Evolutionary conservation across 108 stramenopile species (phyloP).

Genomic region (Cyclotella baltica): DNA sequence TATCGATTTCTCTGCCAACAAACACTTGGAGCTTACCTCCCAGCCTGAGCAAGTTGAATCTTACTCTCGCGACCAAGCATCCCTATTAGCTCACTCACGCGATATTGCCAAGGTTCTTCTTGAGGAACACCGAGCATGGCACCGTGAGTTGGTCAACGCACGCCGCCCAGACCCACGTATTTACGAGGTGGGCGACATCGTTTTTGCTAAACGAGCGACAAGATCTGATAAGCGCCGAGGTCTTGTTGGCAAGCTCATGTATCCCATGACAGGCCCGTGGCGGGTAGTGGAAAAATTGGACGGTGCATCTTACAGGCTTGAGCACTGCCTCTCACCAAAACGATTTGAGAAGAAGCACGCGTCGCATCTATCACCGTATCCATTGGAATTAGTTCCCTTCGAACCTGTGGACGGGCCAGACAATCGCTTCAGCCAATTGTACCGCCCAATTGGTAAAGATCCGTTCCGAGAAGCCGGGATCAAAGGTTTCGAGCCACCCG

Average conservation of each 20-base stretch:
- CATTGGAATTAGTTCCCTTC: conserved; percentile 17
- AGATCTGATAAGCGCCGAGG: neutral
- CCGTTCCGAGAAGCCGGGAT: conserved; percentile 2
- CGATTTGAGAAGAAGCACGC: conserved; percentile 11
- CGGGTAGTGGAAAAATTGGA: neutral
- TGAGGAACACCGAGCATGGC: conserved; percentile 15
- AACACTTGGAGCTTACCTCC: neutral
- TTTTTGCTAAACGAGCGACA: conserved; percentile 2
- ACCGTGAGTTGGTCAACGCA: conserved; percentile 2
- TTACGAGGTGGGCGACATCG: conserved; percentile 1
- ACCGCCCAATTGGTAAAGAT: neutral
- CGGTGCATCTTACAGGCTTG: conserved; percentile 23
- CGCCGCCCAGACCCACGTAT: conserved; percentile 1
- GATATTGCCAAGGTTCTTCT: conserved; percentile 5
- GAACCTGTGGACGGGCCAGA: neutral
- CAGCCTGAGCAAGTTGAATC: neutral
- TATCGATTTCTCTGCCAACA: conserved; percentile 26
- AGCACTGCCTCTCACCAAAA: neutral
- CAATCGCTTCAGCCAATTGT: neutral
- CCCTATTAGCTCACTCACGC: neutral
- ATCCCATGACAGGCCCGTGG: conserved; percentile 25
- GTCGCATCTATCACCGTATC: conserved; percentile 14
- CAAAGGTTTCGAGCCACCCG: neutral
- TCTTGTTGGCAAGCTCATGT: conserved; percentile 12
- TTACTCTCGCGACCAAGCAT: neutral